Evolutionary conservation across 73 alveolate genomes (phyloP), one percentile per base, ranked within the genome.

Genomic region (Urostyla sp.): DNA sequence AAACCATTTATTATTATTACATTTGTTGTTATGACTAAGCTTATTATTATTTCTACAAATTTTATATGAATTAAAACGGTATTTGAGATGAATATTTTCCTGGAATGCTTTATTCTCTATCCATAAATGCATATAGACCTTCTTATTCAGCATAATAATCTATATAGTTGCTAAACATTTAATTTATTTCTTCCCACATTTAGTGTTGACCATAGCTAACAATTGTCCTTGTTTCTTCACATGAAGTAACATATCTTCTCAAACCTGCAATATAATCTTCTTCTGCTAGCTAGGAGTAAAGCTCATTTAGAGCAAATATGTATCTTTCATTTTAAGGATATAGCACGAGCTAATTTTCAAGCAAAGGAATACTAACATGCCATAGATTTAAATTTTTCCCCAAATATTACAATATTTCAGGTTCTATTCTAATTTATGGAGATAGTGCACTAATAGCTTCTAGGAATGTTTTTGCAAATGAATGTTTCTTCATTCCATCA

Each of bases 131-230:
- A 37, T 69, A 69, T 32, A 48, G 58, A 10, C 83, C 83, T 49
- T 69, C 55, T 49, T 69, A 21, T 27, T 69, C 83, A 24, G 83
- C 83, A 46, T 69, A 46, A 34, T 46, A 48, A 26, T 46, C 48
- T 5, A 69, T 48, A 34, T 37, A 69, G 2, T 69, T 28, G 44
- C 72, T 69, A 37, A 69, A 69, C 38, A 46, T 24, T 30, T 24
- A 23, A 31, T 69, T 69, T 20, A 69, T 49, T 36, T 69, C 83
- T 30, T 80, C 90, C 90, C 90, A 80, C 84, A 66, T 80, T 32
- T 72, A 59, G 34, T 80, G 90, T 73, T 80, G 31, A 0, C 74
- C 76, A 10, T 56, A 36, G 38, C 83, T 50, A 0, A 80, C 23
- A 0, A 49, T 53, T 16, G 67, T 15, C 24, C 78, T 35, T 6